Base-by-base conservation (phyloP, 2,329 filamentous ascomycete species). In the Xylariaceae sp. region DNA sequence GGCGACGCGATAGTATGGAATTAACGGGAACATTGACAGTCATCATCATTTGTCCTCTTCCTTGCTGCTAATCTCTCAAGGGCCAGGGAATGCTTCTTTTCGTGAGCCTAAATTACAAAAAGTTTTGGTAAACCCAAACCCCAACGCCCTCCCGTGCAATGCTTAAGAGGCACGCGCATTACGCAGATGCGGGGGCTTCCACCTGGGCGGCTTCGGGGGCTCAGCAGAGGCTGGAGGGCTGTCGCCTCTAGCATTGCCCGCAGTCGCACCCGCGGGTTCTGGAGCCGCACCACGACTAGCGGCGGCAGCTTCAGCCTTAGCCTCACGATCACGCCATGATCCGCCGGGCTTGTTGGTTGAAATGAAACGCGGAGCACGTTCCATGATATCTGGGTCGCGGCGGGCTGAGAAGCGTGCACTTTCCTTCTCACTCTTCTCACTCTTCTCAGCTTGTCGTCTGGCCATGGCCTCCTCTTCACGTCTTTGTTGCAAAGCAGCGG, bases 381-480 rank as follows among this genome's bases (percentile, higher is more conserved):
- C 71, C 64, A 69, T 65, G 29, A 60, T 30, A 49, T 73, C 65
- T 47, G 73, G 71, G n/a, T 70, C 69, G 61, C 68, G 72, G 69
- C 71, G 60, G 70, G 72, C 43, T 63, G 64, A 9, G 19, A 51
- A 54, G 57, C 63, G 52, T 60, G 67, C 69, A 63, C 74, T 74
- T 65, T 80, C 81, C 73, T 83, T 89, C 19, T 19, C 19, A 19
- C 19, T 19, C 19, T 19, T 19, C 19, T 19, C 19, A 19, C 19
- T 19, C 19, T 19, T 19, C 71, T 83, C 83, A 56, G 80, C 85
- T 67, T 79, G 83, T 71, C 81, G 83, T 64, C 87, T 84, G 62
- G 87, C 87, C 73, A 91, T 84, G 12, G 90, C 91, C 71, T 96
- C 91, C 65, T 94, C 91, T 72, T 95, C 91, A 70, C 89, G 85